A percentile compares a stretch with the other conserved stretches of the same genome.
phyloP scores from a whole-genome alignment of 768 basidiomycete species.

The Russula sp. region DNA sequence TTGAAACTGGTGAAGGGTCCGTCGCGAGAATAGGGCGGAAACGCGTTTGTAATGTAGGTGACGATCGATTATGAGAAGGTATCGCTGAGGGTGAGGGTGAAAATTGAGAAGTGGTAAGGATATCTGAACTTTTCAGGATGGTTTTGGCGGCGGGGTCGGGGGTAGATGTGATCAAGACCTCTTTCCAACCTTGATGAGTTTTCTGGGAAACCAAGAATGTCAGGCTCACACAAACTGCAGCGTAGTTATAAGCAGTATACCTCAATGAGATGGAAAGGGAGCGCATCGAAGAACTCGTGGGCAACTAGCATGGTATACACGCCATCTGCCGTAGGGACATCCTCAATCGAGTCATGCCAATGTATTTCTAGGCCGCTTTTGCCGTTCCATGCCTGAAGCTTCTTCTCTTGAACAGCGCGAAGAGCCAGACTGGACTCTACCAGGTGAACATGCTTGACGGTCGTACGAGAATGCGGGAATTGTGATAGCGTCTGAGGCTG shows the following conservation, averaged over 20 bases:
- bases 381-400: slow-evolving; percentile 33
- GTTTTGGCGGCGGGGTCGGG: slow-evolving; percentile 35
- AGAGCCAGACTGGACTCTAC: slow-evolving; percentile 54
- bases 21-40: slow-evolving; percentile 65
- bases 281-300: slow-evolving; percentile 96
- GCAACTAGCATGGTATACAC: slow-evolving; percentile 82
- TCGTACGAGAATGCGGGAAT: slow-evolving; percentile 32
- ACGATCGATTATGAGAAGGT: background rate
- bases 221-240: background rate
- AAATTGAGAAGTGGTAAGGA: slow-evolving; percentile 15
- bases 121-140: slow-evolving; percentile 22
- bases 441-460: slow-evolving; percentile 38
- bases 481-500: slow-evolving; percentile 42
- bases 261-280: slow-evolving; percentile 87
- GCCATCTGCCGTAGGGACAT: slow-evolving; percentile 44
- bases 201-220: slow-evolving; percentile 39
- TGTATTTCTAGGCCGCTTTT: slow-evolving; percentile 35
- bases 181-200: slow-evolving; percentile 75
- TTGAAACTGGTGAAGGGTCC: slow-evolving; percentile 44
- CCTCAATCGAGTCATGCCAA: slow-evolving; percentile 72
- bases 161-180: slow-evolving; percentile 59
- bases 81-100: slow-evolving; percentile 5
- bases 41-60: slow-evolving; percentile 23
- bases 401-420: slow-evolving; percentile 52
- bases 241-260: slow-evolving; percentile 34